These are phyloP conservation scores for Trametes sanguinea DNA, from an alignment of 768 basidiomycete genomes.

Conservation along the genomic window DNA sequence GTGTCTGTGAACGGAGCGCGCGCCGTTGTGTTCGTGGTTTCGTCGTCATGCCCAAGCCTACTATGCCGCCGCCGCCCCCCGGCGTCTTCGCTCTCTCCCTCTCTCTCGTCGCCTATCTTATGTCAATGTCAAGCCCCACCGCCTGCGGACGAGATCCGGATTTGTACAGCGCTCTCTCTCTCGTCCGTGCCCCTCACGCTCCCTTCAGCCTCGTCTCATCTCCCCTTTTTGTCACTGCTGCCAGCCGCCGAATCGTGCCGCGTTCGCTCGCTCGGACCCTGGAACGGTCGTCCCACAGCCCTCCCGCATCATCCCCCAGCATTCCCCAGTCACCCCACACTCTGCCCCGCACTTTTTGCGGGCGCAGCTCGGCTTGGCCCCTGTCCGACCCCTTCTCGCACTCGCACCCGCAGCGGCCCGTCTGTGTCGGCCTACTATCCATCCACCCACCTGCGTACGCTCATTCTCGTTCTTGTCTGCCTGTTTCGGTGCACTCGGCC, in stretches of 20 bases:
- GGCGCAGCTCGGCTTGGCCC: neutral
- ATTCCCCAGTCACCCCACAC: neutral
- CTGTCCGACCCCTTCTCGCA: neutral
- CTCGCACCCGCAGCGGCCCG: neutral
- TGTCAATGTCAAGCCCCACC: neutral
- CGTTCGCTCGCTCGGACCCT: neutral
- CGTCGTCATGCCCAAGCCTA: neutral
- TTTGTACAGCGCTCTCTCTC: neutral
- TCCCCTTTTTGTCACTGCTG: neutral
- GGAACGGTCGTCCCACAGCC: neutral
- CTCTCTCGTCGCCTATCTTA: neutral
- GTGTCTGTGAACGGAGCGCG: constrained; percentile 58
- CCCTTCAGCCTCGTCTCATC: neutral
- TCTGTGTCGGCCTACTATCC: neutral
- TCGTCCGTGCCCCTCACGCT: neutral
- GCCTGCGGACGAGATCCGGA: constrained; percentile 3
- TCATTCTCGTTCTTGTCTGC: neutral
- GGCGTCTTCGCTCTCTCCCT: neutral
- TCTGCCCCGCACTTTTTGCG: neutral
- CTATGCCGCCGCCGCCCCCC: neutral
- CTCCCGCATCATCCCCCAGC: neutral
- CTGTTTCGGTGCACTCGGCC: too few relatives aligned
- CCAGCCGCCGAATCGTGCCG: constrained; percentile 5
- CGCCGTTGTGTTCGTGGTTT: neutral
- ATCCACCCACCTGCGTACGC: too few relatives aligned